Evolutionary conservation across 1,139 yeast genomes (phyloP).

Genomic region (Magnusiomyces ingens): DNA sequence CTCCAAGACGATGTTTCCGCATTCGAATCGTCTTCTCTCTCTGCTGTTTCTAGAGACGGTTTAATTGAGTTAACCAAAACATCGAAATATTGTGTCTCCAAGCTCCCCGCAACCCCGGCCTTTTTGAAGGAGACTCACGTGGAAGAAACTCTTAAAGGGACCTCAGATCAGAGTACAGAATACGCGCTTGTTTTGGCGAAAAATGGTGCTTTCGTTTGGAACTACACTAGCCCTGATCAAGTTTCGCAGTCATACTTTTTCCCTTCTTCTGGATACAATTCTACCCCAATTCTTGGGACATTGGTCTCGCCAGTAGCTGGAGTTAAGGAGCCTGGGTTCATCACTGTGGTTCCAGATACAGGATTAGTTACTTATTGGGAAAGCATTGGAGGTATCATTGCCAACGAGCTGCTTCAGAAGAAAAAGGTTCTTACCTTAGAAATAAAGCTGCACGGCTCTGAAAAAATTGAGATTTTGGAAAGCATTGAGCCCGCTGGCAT

Average conservation of each 20-base stretch:
- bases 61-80: slow-evolving; percentile 53
- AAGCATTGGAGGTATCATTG: slow-evolving; percentile 60
- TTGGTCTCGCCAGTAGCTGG: slow-evolving; percentile 63
- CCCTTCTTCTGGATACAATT: slow-evolving; percentile 29
- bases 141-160: slow-evolving; percentile 38
- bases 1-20: too few relatives aligned
- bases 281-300: slow-evolving; percentile 49
- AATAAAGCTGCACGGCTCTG: slow-evolving; percentile 34
- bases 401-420: slow-evolving; percentile 49
- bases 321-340: slow-evolving; percentile 60
- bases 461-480: slow-evolving; percentile 47
- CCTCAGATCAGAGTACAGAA: slow-evolving; percentile 47
- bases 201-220: slow-evolving; percentile 59
- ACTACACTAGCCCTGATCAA: slow-evolving; percentile 53
- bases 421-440: slow-evolving; percentile 36
- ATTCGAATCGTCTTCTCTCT: too few relatives aligned
- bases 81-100: slow-evolving; percentile 52
- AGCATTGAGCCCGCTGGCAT: slow-evolving; percentile 73
- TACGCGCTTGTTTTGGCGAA: slow-evolving; percentile 51
- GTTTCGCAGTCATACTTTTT: slow-evolving; percentile 48
- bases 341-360: slow-evolving; percentile 47
- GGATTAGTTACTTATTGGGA: slow-evolving; percentile 61
- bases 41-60: slow-evolving; percentile 17
- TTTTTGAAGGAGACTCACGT: slow-evolving; percentile 32
- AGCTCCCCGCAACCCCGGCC: slow-evolving; percentile 52